Evolutionary conservation across 2,329 filamentous ascomycete species (phyloP).

Genomic region (Neurospora sp.): DNA sequence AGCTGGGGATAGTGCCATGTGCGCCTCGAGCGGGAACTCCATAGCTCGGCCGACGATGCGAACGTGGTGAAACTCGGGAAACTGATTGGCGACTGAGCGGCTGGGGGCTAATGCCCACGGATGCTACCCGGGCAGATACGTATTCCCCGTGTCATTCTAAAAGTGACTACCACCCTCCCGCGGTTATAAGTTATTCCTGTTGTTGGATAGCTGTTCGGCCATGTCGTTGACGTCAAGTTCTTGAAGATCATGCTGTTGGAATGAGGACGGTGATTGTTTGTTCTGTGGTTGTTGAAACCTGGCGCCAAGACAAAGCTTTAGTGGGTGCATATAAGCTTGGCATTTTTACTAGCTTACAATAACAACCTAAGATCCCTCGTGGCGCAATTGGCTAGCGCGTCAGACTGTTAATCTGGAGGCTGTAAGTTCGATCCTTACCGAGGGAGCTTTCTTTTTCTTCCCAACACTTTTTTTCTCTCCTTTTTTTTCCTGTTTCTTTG

Average conservation of each 20-base stretch:
- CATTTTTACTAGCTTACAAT: not conserved
- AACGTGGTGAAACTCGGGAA: constrained; percentile 11
- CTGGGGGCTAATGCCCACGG: not conserved
- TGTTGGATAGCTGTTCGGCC: not conserved
- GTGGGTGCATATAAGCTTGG: not conserved
- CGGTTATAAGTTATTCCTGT: not conserved
- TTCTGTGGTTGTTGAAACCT: not conserved
- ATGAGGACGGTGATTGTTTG: not conserved
- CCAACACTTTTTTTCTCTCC: not conserved
- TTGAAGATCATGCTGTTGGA: not conserved
- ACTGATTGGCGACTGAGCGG: constrained; percentile 13
- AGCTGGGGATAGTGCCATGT: not conserved
- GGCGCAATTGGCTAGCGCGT: not conserved
- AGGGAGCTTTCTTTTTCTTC: not conserved
- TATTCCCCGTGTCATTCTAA: not conserved
- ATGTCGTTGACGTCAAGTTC: not conserved
- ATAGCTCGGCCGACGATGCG: constrained; percentile 1
- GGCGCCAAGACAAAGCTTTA: not conserved
- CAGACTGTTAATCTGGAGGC: not conserved
- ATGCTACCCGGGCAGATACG: not conserved
- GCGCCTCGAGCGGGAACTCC: constrained; percentile 1
- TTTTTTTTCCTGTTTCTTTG: not conserved
- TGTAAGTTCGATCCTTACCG: not conserved
- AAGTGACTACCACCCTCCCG: not conserved
- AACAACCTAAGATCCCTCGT: not conserved